Evolutionary conservation across 148 eudicot species (phyloP), one percentile per base, ranked within the genome.

Genomic region (Fagopyrum homotropicum): DNA sequence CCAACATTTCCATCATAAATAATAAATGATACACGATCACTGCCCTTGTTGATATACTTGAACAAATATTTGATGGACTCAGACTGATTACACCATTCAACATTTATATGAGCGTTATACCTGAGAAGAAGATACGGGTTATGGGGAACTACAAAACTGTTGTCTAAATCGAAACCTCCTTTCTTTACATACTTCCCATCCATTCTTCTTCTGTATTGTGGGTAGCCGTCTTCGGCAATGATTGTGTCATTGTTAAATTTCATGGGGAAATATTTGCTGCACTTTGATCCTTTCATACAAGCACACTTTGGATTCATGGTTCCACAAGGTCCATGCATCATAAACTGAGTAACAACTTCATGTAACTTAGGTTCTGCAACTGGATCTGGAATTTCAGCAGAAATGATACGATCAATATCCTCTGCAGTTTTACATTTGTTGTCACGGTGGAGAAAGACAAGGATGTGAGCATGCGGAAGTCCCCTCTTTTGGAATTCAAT

Each of bases 31-130:
- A 22, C 26, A 22, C 26, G 26, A 22, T 22, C 26, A 22, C 26
- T 22, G 26, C 26, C 26, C 26, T 22, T 22, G 26, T 22, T 22
- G 26, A 22, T 22, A 22, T 22, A 22, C 26, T 22, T 22, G 26
- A 22, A 22, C 26, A 22, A 22, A 22, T 22, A 22, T 22, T 22
- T 22, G 26, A 22, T 22, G 26, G 26, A 22, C 26, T 22, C 26
- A 22, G 26, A 22, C 26, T 22, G 50, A 10, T 79, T 79, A 30
- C 80, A 77, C 80, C 75, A 77, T 60, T 77, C 71, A 4, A 77
- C 80, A 64, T 78, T 78, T 0, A 78, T 73, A 19, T 73, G 76
- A 5, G 76, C 72, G 10, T 68, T 16, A 17, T 79, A 79, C 35
- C 22, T 79, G 3, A 79, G 11, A 14, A 79, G 12, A 8, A 79